Base-by-base conservation (phyloP, 148 eudicot genomes). In the Persicaria maculosa region DNA sequence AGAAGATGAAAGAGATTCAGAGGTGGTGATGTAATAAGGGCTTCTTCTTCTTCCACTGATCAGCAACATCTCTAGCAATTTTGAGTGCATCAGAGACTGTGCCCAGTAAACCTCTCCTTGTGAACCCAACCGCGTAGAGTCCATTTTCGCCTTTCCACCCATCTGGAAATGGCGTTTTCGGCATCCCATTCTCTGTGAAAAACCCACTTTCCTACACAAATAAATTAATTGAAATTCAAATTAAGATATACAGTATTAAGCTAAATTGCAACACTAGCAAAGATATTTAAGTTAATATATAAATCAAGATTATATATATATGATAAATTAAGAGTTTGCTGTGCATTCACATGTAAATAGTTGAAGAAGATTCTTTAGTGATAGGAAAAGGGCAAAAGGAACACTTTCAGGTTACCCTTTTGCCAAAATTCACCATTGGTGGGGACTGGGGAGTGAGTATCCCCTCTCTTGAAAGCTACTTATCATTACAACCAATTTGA, bases 91-190 rank as follows among this genome's bases (percentile, higher is more conserved):
- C 98, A 12, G 89, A 88, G 52, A 92, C 76, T 40, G 91, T 81
- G 16, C 98, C 98, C 6, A 88, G 83, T n/a, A 93, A 84, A 5
- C 98, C 98, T 81, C 91, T 85, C 82, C 85, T 86, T 15, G 98
- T 89, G 80, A 94, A 91, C 68, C 98, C 98, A 1, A 91, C 98
- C 7, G 95, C 78, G 74, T 89, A 93, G 82, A 93, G 77, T 61
- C 98, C 98, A 25, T 88, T 89, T 68, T 84, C 88, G 44, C 95
- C 98, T 79, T 83, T 93, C 97, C 97, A 93, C 61, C 97, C 84
- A 81, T 86, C 83, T 19, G 98, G 98, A 82, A 93, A 93, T n/a
- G 92, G 84, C 19, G 82, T 75, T 77, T 79, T 91, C 3, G 98
- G 98, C 89, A 91, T 83, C 1, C 98, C 98, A 31, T 86, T 83